Base-by-base conservation (phyloP, 2,329 filamentous ascomycete species). In the Fonsecaea multimorphosa region DNA sequence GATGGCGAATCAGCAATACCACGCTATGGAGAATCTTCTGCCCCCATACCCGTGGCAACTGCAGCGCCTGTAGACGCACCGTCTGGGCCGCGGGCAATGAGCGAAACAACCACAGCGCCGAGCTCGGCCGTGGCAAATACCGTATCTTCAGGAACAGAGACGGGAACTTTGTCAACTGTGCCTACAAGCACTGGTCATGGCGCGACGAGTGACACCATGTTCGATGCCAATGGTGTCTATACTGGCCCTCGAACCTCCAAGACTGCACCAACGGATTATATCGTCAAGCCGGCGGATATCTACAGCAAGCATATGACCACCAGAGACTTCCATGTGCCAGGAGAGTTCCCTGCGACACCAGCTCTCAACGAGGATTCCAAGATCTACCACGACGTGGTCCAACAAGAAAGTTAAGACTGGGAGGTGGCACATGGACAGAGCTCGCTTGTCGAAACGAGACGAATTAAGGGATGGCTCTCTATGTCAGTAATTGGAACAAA, bases 271-370 rank as follows among this genome's bases (percentile, higher is more conserved):
- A 66, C 68, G 51, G 64, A 68, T 24, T 65, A 68, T 58, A 38
- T 56, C 55, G n/a, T 63, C 31, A 68, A 61, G 36, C 61, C 66
- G 14, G 49, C 63, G 32, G 53, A 69, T 12, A 68, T 58, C 40
- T 73, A 78, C 14, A 78, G 81, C 54, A 82, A 84, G 69, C 79
- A 82, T 6, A 81, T 83, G 12, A 86, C 84, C 31, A 85, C 91
- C 52, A 87, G 87, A 61, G 84, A 89, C 73, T 77, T 92, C 58
- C 88, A 90, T 73, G 84, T 92, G 19, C 90, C 90, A 2, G 90
- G 90, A 11, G 83, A 89, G 70, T 92, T 84, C 73, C 87, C 87
- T 12, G 29, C 32, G 19, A 66, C 65, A 2, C 61, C 56, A 11
- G 62, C 51, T 24, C 59, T 67, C 8, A 64, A 58, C 19, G 67